These are phyloP conservation scores for Phaeosphaeria sp. DNA, from an alignment of 2,329 filamentous ascomycete genomes.

Conservation along the genomic window DNA sequence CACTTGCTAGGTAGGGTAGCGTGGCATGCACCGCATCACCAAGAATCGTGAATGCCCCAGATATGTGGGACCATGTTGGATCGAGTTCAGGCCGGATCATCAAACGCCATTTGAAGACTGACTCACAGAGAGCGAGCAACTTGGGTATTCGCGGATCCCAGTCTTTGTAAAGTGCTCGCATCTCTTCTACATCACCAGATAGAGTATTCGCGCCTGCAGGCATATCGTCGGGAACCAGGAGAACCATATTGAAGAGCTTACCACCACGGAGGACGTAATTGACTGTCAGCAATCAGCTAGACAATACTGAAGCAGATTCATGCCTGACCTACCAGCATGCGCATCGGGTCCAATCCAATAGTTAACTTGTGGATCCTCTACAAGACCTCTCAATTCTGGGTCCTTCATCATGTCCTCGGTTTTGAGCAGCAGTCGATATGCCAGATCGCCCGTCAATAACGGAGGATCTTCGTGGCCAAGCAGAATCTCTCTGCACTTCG, in stretches of 20 bases:
- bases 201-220: conserved; percentile 54
- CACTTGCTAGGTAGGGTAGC: conserved; percentile 65
- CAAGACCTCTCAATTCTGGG: conserved; percentile 53
- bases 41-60: conserved; percentile 64
- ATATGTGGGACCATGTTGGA: conserved; percentile 63
- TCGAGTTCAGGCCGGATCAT: conserved; percentile 63
- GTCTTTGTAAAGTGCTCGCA: conserved; percentile 60
- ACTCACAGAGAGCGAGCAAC: conserved; percentile 62
- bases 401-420: conserved; percentile 56
- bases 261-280: conserved; percentile 59
- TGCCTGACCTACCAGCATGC: conserved; percentile 45
- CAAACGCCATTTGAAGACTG: conserved; percentile 67
- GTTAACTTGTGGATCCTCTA: conserved; percentile 58
- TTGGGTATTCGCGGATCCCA: conserved; percentile 65
- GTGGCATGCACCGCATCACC: conserved; percentile 71
- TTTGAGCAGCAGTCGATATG: conserved; percentile 57
- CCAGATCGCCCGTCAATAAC: conserved; percentile 58
- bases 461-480: conserved; percentile 56
- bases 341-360: conserved; percentile 61
- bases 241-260: conserved; percentile 59
- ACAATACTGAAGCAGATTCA: neutral
- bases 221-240: conserved; percentile 59
- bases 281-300: conserved; percentile 41
- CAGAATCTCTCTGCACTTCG: conserved; percentile 53
- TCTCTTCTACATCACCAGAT: conserved; percentile 60